These are phyloP conservation scores for Lojkania enalia DNA, from an alignment of 2,329 filamentous ascomycete species.

Conservation along the genomic window DNA sequence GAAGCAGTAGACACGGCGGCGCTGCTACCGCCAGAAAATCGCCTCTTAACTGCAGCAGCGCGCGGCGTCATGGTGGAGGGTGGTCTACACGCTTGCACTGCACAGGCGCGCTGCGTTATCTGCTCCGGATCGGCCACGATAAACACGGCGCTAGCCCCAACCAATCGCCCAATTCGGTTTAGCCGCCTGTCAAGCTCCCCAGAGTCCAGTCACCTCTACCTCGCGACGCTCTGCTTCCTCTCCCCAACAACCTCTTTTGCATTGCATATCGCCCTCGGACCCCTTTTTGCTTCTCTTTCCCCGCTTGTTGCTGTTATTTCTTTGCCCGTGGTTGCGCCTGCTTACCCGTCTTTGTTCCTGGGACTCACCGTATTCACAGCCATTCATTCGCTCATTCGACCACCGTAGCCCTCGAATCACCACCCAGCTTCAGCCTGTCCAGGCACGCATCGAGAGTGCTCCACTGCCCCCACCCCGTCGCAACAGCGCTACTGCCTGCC, in stretches of 20 bases:
- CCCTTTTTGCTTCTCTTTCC: constrained; percentile 15
- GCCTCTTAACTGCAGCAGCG: background rate
- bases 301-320: constrained; percentile 8
- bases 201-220: background rate
- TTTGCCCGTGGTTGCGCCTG: constrained; percentile 7
- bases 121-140: background rate
- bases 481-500: constrained; percentile 15
- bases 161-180: background rate
- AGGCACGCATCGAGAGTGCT: constrained; percentile 8
- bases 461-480: constrained; percentile 11
- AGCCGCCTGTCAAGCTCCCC: background rate
- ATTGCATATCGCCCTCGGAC: too few relatives aligned
- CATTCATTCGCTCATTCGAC: constrained; percentile 13
- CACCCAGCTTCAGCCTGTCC: constrained; percentile 12
- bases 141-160: background rate
- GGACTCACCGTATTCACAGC: constrained; percentile 3
- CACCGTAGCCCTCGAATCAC: background rate
- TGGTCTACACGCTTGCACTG: background rate
- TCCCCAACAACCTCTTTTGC: background rate
- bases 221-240: background rate
- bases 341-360: constrained; percentile 8
- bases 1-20: constrained; percentile 1
- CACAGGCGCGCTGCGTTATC: background rate
- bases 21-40: background rate
- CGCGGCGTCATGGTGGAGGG: background rate